Evolutionary conservation across 208 protist species (phyloP).

Genomic region (Acanthamoeba healyi): DNA sequence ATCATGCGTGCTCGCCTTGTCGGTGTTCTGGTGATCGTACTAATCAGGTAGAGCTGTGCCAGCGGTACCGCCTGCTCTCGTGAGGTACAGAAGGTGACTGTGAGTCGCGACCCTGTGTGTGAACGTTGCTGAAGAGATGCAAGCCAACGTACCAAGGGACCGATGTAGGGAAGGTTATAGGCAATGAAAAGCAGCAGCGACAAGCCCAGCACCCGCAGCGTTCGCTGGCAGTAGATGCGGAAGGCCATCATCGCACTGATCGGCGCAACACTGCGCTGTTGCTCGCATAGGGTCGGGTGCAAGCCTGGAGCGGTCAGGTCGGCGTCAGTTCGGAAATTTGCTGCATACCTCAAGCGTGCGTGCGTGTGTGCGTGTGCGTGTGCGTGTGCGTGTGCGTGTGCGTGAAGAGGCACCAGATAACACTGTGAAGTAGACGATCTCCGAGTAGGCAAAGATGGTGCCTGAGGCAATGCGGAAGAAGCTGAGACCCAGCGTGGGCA

Average conservation of each 20-base stretch:
- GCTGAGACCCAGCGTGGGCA: constrained; percentile 29
- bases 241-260: background rate
- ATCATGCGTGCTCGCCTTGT: background rate
- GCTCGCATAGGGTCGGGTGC: background rate
- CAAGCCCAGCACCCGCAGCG: background rate
- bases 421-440: constrained; percentile 35
- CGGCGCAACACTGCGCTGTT: background rate
- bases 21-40: background rate
- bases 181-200: constrained; percentile 16
- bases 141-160: background rate
- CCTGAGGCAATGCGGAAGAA: constrained; percentile 40
- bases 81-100: background rate
- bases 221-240: constrained; percentile 31
- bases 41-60: background rate
- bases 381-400: too few species aligned
- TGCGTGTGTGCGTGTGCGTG: too few species aligned
- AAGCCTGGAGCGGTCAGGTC: too few species aligned
- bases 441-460: constrained; percentile 22
- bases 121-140: background rate
- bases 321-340: too few species aligned
- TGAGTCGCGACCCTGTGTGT: background rate
- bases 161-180: constrained; percentile 35
- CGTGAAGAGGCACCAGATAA: background rate
- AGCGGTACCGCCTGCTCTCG: background rate
- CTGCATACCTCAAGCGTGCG: too few species aligned